Evolutionary conservation across 768 basidiomycete genomes (phyloP).

Genomic region (Neoboletus brunneissimus): DNA sequence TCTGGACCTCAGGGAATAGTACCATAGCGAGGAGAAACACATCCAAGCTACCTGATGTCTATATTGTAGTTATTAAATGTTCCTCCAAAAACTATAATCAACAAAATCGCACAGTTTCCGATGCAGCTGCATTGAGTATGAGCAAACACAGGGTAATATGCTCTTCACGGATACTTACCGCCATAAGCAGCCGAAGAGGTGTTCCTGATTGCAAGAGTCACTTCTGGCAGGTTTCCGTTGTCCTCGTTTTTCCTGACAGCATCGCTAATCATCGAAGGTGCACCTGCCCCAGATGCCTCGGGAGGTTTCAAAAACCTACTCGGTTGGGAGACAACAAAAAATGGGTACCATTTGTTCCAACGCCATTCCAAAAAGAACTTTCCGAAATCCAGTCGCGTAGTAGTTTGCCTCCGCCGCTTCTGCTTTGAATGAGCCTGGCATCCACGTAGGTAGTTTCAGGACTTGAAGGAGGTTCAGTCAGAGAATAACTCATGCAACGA

Average conservation of each 20-base stretch:
- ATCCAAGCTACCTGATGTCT: constrained; percentile 22
- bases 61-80: background rate
- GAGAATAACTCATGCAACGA: background rate
- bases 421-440: constrained; percentile 23
- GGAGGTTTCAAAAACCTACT: background rate
- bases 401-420: constrained; percentile 16
- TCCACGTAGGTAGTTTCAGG: constrained; percentile 24
- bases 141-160: background rate
- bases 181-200: constrained; percentile 25
- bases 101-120: constrained; percentile 25
- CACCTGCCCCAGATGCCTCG: constrained; percentile 17
- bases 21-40: constrained; percentile 31
- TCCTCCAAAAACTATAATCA: background rate
- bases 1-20: constrained; percentile 24
- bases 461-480: constrained; percentile 14
- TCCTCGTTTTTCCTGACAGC: constrained; percentile 19
- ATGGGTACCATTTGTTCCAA: constrained; percentile 21
- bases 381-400: constrained; percentile 19
- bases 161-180: constrained; percentile 7
- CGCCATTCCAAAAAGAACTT: constrained; percentile 23
- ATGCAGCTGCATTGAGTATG: constrained; percentile 17
- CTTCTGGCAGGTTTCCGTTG: constrained; percentile 18
- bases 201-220: constrained; percentile 19
- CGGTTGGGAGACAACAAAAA: background rate
- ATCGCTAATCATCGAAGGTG: constrained; percentile 22